A percentile compares a stretch with the other conserved stretches of the same genome.
These are phyloP conservation scores for Diutina mesorugosa DNA, from an alignment of 1,139 yeast species.

Conservation along the genomic window DNA sequence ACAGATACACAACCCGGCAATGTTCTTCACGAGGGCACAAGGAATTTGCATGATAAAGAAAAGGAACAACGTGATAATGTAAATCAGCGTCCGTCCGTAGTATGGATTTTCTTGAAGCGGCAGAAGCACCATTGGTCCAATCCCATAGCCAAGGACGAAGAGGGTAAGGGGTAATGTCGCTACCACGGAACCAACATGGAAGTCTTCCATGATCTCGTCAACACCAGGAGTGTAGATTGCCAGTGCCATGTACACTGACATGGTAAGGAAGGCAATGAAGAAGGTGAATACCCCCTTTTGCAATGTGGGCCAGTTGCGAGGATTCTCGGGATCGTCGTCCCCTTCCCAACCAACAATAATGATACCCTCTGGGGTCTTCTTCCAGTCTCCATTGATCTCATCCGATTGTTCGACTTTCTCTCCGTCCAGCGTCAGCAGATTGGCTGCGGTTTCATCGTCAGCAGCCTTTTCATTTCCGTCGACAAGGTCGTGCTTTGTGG, in stretches of 20 bases:
- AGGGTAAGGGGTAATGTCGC: constrained; percentile 28
- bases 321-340: constrained; percentile 43
- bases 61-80: constrained; percentile 16
- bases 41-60: constrained; percentile 22
- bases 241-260: constrained; percentile 46
- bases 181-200: constrained; percentile 20
- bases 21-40: constrained; percentile 17
- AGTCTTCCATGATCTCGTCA: constrained; percentile 24
- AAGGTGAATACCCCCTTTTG: constrained; percentile 25
- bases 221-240: constrained; percentile 49
- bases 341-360: constrained; percentile 31
- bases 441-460: neutral
- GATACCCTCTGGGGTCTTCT: neutral
- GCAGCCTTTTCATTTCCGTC: neutral
- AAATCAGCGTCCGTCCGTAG: constrained; percentile 40
- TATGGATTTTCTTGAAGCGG: constrained; percentile 34
- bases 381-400: neutral
- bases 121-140: constrained; percentile 41
- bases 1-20: constrained; percentile 18
- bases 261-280: constrained; percentile 32
- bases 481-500: neutral
- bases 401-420: neutral
- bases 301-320: constrained; percentile 38
- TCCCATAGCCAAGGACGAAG: constrained; percentile 43
- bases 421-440: neutral